A percentile compares a stretch with the other conserved stretches of the same genome.
These are phyloP conservation scores for Metschnikowia continentalis DNA, from an alignment of 805 yeast species.

Conservation along the genomic window DNA sequence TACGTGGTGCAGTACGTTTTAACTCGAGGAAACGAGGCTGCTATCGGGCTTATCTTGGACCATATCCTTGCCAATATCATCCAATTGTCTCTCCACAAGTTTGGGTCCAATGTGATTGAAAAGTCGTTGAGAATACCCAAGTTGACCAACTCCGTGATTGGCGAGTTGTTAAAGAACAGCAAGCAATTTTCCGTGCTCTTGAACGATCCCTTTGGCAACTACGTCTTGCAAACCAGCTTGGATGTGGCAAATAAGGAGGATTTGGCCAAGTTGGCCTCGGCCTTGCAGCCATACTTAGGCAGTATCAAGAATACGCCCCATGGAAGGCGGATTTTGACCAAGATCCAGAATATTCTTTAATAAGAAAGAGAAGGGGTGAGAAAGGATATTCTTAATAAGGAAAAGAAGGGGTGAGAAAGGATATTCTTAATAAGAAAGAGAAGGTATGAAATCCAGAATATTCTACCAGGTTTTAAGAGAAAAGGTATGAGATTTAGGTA, in stretches of 20 bases:
- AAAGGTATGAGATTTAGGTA: not conserved
- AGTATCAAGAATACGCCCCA: constrained; percentile 88
- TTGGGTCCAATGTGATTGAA: constrained; percentile 59
- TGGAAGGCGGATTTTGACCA: constrained; percentile 87
- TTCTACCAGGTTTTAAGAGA: too few species aligned
- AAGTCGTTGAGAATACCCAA: constrained; percentile 48
- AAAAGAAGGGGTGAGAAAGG: too few species aligned
- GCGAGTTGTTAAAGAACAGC: constrained; percentile 36
- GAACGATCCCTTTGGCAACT: constrained; percentile 58
- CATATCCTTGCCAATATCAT: constrained; percentile 37
- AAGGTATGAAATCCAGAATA: too few species aligned
- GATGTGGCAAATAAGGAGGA: constrained; percentile 52
- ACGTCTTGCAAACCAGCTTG: constrained; percentile 55
- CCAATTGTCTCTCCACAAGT: constrained; percentile 52
- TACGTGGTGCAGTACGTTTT: constrained; percentile 93
- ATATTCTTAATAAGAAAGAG: too few species aligned
- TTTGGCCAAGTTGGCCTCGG: constrained; percentile 50
- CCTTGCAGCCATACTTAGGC: constrained; percentile 70
- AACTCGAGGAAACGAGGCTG: constrained; percentile 40
- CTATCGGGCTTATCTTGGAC: constrained; percentile 30
- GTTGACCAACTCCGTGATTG: constrained; percentile 43
- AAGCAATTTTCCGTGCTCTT: constrained; percentile 39
- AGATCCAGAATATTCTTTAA: constrained; percentile 33
- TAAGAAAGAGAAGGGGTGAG: not conserved
- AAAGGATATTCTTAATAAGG: too few species aligned